Percentiles rank a stretch among this genome's conserved stretches.
These are phyloP conservation scores for Daldinia loculata DNA, from an alignment of 495 filamentous ascomycete species.

Conservation along the genomic window DNA sequence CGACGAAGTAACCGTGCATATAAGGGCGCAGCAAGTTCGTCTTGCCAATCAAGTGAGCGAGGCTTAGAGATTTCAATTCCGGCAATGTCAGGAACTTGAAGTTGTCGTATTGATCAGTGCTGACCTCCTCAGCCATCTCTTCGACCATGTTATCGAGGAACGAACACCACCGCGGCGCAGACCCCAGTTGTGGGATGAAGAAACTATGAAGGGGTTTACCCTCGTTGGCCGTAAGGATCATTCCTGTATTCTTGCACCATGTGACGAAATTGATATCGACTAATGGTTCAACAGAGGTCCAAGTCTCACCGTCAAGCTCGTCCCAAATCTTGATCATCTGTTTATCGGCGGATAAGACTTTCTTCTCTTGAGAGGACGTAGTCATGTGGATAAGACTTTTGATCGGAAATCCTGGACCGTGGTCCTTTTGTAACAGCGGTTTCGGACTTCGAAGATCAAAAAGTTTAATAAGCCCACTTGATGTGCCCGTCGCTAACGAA, in stretches of 20 bases:
- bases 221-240: constrained; percentile 94
- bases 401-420: constrained; percentile 91
- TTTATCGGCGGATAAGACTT: constrained; percentile 91
- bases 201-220: constrained; percentile 91
- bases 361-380: constrained; percentile 79
- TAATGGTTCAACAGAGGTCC: constrained; percentile 93
- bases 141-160: constrained; percentile 98
- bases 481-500: constrained; percentile 86
- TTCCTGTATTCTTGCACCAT: constrained; percentile 84
- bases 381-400: constrained; percentile 88
- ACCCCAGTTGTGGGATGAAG: constrained; percentile 85
- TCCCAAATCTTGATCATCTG: constrained; percentile 98
- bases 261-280: constrained; percentile 94
- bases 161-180: constrained; percentile 92
- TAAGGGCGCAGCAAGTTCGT: constrained; percentile 89
- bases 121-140: constrained; percentile 87
- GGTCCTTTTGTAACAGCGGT: constrained; percentile 88
- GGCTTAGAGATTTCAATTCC: constrained; percentile 79
- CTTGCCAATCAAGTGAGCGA: constrained; percentile 87
- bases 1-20: constrained; percentile 99
- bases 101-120: constrained; percentile 90
- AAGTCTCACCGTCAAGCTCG: constrained; percentile 77
- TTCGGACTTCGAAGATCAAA: constrained; percentile 92
- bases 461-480: constrained; percentile 85
- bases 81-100: constrained; percentile 94